Conservation (phyloP, 495 filamentous ascomycete genomes). For the Cercophora samala region DNA sequence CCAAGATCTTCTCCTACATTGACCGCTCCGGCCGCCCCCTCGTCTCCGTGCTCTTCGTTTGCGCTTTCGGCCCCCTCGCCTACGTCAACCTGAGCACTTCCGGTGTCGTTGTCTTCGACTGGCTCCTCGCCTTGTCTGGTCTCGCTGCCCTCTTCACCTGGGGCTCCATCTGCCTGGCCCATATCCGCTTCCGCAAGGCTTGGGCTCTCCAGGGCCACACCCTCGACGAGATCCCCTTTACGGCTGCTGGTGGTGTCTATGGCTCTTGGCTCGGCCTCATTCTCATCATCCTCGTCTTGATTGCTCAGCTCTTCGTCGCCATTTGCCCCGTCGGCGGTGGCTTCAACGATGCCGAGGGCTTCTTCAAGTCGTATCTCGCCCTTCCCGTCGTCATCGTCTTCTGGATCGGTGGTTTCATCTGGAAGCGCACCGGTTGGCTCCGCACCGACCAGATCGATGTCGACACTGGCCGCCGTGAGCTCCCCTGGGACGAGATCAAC, state of each 20-base stretch:
- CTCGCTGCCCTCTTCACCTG: conserved; percentile 69
- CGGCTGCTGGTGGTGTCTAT: conserved; percentile 60
- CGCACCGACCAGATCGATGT: conserved; percentile 57
- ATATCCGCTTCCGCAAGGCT: conserved; percentile 61
- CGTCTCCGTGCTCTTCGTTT: conserved; percentile 41
- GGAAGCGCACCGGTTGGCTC: conserved; percentile 61
- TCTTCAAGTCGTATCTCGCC: conserved; percentile 80
- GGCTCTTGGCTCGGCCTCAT: conserved; percentile 65
- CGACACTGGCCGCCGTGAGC: conserved; percentile 57
- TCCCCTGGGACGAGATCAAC: conserved; percentile 56
- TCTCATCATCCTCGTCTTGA: conserved; percentile 58
- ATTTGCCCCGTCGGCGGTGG: conserved; percentile 43
- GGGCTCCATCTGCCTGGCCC: conserved; percentile 69
- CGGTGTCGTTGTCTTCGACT: conserved; percentile 54
- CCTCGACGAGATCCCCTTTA: conserved; percentile 68
- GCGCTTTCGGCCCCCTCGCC: conserved; percentile 52
- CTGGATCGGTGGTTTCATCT: conserved; percentile 62
- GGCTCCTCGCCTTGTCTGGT: conserved; percentile 68
- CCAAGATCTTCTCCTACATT: conserved; percentile 57
- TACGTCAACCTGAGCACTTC: conserved; percentile 52
- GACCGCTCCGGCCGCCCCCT: conserved; percentile 59
- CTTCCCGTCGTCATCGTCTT: conserved; percentile 75
- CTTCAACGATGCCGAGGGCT: conserved; percentile 53
- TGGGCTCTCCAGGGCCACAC: conserved; percentile 63
- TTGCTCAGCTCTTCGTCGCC: conserved; percentile 59